Evolutionary conservation across 345 rosid genomes (phyloP).

Genomic region (Orychophragmus violaceus): DNA sequence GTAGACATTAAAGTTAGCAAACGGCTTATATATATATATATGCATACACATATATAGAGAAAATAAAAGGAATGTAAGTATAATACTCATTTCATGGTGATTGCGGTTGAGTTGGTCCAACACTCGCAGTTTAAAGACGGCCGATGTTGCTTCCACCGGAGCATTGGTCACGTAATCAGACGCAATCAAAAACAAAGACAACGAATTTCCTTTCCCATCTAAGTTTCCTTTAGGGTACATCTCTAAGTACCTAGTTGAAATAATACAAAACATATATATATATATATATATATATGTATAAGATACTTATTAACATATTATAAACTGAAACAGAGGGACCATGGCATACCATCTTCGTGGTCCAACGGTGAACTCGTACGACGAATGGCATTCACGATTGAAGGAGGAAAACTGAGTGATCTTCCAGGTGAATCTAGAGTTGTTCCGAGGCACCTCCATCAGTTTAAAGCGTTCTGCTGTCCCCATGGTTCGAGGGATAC

Average conservation of each 20-base stretch:
- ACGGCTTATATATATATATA: neutral
- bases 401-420: slow-evolving; percentile 22
- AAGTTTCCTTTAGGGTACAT: neutral
- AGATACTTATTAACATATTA: neutral
- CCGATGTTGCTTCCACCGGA: neutral
- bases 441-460: neutral
- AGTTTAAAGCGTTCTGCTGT: slow-evolving; percentile 2
- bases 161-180: neutral
- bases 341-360: slow-evolving; percentile 11
- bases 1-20: neutral
- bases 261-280: neutral
- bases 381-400: neutral
- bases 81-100: neutral
- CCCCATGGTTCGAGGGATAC: neutral
- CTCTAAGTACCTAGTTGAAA: neutral
- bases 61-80: neutral
- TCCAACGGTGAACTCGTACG: slow-evolving; percentile 13
- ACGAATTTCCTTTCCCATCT: neutral
- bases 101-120: neutral
- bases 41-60: too few relatives aligned
- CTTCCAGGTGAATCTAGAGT: slow-evolving; percentile 23
- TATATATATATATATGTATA: neutral
- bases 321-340: neutral
- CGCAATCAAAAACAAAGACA: neutral
- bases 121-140: neutral